Percentiles rank a stretch among this genome's conserved stretches.
Evolutionary conservation across 2,329 filamentous ascomycete species (phyloP).

Genomic region (Lachnellula cervina): DNA sequence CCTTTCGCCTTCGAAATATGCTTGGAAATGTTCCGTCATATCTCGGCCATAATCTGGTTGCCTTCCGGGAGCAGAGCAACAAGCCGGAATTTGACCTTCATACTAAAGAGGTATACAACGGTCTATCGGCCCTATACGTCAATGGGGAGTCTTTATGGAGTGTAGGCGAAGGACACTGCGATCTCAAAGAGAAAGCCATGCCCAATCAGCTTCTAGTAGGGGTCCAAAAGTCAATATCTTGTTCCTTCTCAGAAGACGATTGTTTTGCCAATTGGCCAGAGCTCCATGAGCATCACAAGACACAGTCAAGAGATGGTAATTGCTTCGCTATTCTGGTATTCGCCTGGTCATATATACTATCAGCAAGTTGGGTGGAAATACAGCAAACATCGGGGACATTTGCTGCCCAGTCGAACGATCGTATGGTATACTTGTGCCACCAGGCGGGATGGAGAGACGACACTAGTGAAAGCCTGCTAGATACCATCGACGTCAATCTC

Average conservation of each 20-base stretch:
- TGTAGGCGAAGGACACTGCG: constrained; percentile 4
- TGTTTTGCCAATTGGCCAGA: constrained; percentile 10
- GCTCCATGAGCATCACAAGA: neutral
- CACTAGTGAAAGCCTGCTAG: constrained; percentile 2
- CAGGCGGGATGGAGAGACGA: constrained; percentile 7
- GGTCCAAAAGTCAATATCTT: constrained; percentile 5
- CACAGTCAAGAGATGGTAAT: constrained; percentile 4
- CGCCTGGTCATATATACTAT: constrained; percentile 13
- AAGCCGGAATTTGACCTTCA: constrained; percentile 6
- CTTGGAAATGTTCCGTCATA: constrained; percentile 8
- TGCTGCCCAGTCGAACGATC: neutral
- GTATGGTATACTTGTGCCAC: constrained; percentile 7
- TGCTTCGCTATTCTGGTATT: constrained; percentile 9
- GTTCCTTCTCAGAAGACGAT: constrained; percentile 4
- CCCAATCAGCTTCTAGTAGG: constrained; percentile 5
- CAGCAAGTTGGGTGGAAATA: constrained; percentile 11
- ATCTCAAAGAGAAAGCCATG: constrained; percentile 5
- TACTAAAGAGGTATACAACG: neutral
- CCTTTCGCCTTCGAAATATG: constrained; percentile 7
- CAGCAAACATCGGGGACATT: constrained; percentile 1
- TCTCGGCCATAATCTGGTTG: constrained; percentile 6
- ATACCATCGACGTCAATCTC: constrained; percentile 8
- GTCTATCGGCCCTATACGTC: constrained; percentile 3
- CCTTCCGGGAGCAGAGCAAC: neutral
- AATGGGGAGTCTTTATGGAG: constrained; percentile 5